Evolutionary conservation across 768 basidiomycete genomes (phyloP), one percentile per base, ranked within the genome.

Genomic region (Asterophora parasitica): DNA sequence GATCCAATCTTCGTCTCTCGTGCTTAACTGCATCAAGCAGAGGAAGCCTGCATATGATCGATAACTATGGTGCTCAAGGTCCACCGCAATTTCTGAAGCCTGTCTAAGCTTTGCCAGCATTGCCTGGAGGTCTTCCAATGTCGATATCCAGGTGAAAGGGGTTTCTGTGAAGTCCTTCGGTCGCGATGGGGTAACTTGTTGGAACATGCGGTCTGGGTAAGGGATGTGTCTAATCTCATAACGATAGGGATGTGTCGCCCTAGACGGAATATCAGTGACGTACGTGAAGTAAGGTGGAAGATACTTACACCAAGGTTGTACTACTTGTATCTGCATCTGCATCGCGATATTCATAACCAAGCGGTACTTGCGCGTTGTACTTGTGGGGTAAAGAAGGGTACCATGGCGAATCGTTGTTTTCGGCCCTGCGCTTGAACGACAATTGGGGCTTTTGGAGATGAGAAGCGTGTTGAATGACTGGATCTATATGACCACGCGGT

Each of bases 31-130:
- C 83, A 97, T 95, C 46, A 99, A 69, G 60, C 93, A 96, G 19
- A 96, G 75, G 58, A 97, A 92, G 2, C 96, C 95, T 9, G 66
- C 64, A 62, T 87, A 97, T 4, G 85, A 82, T 31, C 93, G 77
- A 57, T 87, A 89, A 52, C 79, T 85, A 72, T 98, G 93, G 61
- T 97, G 88, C 67, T 99, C 95, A 23, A 99, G 70, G 66, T 99
- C 96, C 19, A 99, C 76, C 0, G 96, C 95, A 44, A 98, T 82
- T 64, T 95, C 93, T 19, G 66, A 67, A n/a, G 74, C 76, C 4
- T 63, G 60, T 20, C 77, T 76, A n/a, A 98, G 74, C 48, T 78
- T 75, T 10, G 74, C 75, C 4, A 94, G 70, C 79, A 96, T 83
- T 27, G 58, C 61, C 10, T 76, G 64, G 35, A 96, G 73, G 4